phyloP scores from a whole-genome alignment of 345 rosid genomes.

The Populus pruinosa region DNA sequence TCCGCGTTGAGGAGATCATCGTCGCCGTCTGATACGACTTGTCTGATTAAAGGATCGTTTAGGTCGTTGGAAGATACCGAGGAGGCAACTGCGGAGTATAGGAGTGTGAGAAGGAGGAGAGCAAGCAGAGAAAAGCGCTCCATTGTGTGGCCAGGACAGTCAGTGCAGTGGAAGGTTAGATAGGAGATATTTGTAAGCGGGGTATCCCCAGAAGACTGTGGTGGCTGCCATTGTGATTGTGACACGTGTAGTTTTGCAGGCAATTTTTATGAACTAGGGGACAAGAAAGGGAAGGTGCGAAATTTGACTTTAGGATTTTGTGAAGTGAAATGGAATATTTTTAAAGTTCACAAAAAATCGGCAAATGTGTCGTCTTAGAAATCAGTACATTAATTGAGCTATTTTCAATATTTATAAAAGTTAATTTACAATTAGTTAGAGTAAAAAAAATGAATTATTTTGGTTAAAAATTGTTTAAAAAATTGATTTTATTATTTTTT shows the following conservation, averaged over 20 bases:
- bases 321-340: no score
- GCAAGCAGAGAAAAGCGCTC: slow-evolving; percentile 5
- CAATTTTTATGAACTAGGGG: background rate
- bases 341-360: no score
- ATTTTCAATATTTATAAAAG: no score
- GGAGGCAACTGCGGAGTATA: background rate
- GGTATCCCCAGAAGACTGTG: background rate
- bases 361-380: no score
- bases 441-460: no score
- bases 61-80: background rate
- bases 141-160: background rate
- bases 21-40: slow-evolving; percentile 19
- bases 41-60: slow-evolving; percentile 23
- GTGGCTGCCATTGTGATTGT: background rate
- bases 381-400: no score
- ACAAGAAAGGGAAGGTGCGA: background rate
- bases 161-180: background rate
- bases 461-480: no score
- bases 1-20: slow-evolving; percentile 21
- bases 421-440: no score
- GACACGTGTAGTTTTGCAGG: background rate
- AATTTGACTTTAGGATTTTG: background rate
- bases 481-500: no score
- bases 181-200: background rate
- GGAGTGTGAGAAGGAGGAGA: background rate